Evolutionary conservation across 2,329 filamentous ascomycete genomes (phyloP), one percentile per base, ranked within the genome.

Genomic region (Aureobasidium melanogenum): DNA sequence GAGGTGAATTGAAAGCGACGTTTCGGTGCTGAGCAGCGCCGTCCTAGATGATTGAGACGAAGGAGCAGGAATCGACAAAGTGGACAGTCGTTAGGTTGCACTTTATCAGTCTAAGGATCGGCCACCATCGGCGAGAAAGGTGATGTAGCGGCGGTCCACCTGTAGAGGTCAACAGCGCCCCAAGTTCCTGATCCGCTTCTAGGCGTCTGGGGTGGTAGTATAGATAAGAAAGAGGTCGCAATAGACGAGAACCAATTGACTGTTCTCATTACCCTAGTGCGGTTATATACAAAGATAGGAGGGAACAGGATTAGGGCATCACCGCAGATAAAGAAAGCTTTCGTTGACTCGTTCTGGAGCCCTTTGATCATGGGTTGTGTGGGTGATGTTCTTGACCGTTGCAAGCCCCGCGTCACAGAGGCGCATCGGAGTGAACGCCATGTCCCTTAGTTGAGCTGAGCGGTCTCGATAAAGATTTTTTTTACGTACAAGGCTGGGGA

Each of bases 391-490:
- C 19, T 38, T 1, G 17, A 26, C 43, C 56, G 56, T 50, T 59
- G 43, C 30, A 47, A 56, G 32, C 54, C 54, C 54, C 54, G 54
- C 54, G 41, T 57, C 41, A 57, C 30, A 9, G 52, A 43, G 52
- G 52, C 52, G 52, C 28, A 44, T 24, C 54, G 22, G 30, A 36
- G 28, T 36, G 54, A 17, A 19, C 39, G 54, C 54, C 41, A 12
- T 38, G 54, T 57, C 22, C 54, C 14, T 19, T 26, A 15, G 17
- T 15, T 28, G 43, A 50, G 56, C 56, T 32, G 56, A 59, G 56
- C 56, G 43, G 44, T 17, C 22, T 19, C 56, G 43, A 50, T 59
- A 50, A 19, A 34, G 8, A 8, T 19, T 41, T 22, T 34, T 59
- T 12, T 59, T 59, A 59, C 44, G 44, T 50, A 59, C 56, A 59